Conservation (phyloP, 1,284 basidiomycete species). For the Sanghuangporus sanghuang region DNA sequence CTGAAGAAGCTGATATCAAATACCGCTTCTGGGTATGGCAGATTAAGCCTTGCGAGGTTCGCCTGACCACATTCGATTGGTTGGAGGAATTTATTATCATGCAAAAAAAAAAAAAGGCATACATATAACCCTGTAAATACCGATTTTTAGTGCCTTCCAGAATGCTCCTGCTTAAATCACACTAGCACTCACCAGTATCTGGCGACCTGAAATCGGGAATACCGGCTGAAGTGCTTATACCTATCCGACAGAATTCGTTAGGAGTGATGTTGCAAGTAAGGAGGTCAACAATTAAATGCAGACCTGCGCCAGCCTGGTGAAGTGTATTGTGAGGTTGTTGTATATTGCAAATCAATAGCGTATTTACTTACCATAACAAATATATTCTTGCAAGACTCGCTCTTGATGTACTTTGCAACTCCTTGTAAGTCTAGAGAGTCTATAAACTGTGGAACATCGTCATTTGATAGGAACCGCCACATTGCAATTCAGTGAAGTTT, state of each 20-base stretch:
- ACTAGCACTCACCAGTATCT: constrained; percentile 13
- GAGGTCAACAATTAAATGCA: neutral
- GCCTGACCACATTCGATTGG: constrained; percentile 37
- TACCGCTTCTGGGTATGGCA: constrained; percentile 78
- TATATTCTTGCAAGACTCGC: constrained; percentile 14
- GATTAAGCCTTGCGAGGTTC: constrained; percentile 65
- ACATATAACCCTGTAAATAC: constrained; percentile 11
- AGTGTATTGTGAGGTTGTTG: neutral
- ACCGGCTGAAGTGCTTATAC: constrained; percentile 18
- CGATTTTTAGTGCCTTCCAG: neutral
- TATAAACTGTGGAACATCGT: constrained; percentile 12
- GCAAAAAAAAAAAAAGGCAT: neutral
- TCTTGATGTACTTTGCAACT: constrained; percentile 16
- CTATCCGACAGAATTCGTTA: constrained; percentile 1
- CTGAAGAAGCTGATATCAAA: constrained; percentile 76
- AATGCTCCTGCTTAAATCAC: neutral
- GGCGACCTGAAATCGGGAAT: constrained; percentile 18
- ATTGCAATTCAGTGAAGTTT: neutral
- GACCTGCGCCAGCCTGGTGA: constrained; percentile 7
- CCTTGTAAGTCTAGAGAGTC: constrained; percentile 16
- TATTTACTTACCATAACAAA: constrained; percentile 15
- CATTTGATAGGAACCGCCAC: neutral
- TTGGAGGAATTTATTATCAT: neutral
- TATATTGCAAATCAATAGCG: neutral
- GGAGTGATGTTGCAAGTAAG: neutral